Evolutionary conservation across 768 basidiomycete genomes (phyloP).

Genomic region (Termitomyces sp.): DNA sequence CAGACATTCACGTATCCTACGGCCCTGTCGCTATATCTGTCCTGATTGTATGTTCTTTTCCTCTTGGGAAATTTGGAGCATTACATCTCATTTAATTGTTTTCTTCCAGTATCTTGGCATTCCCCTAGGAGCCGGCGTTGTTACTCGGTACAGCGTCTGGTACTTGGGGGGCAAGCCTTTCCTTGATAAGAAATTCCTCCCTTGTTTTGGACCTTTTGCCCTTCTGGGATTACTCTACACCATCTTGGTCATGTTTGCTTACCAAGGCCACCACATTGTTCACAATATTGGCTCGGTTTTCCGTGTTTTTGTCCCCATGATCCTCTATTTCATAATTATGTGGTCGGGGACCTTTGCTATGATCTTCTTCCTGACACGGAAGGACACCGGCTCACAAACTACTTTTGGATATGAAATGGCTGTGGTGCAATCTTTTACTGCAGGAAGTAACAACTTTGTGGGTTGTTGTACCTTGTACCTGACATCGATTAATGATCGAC

Average conservation of each 20-base stretch:
- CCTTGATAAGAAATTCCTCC: conserved; percentile 58
- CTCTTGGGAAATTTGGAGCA: not conserved
- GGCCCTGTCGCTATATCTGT: conserved; percentile 59
- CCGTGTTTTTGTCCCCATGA: conserved; percentile 74
- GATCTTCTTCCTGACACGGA: conserved; percentile 28
- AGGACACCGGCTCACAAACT: conserved; percentile 15
- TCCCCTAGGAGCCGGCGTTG: conserved; percentile 62
- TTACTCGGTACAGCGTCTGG: conserved; percentile 60
- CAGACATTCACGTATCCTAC: conserved; percentile 45
- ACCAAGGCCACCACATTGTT: conserved; percentile 63
- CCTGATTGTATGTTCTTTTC: conserved; percentile 49
- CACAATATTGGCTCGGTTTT: conserved; percentile 74
- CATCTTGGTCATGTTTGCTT: conserved; percentile 69
- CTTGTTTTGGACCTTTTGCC: conserved; percentile 60
- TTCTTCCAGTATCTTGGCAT: conserved; percentile 70
- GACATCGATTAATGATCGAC: not conserved
- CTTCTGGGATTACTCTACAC: conserved; percentile 79
- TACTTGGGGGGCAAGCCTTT: conserved; percentile 36
- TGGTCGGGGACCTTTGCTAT: not conserved
- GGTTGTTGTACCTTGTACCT: conserved; percentile 15
- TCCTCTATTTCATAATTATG: conserved; percentile 54
- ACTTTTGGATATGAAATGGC: conserved; percentile 61
- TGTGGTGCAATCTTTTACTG: conserved; percentile 75
- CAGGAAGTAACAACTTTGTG: conserved; percentile 75
- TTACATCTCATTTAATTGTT: not conserved